Evolutionary conservation across 2,329 filamentous ascomycete species (phyloP).

Genomic region (Clonostachys solani): DNA sequence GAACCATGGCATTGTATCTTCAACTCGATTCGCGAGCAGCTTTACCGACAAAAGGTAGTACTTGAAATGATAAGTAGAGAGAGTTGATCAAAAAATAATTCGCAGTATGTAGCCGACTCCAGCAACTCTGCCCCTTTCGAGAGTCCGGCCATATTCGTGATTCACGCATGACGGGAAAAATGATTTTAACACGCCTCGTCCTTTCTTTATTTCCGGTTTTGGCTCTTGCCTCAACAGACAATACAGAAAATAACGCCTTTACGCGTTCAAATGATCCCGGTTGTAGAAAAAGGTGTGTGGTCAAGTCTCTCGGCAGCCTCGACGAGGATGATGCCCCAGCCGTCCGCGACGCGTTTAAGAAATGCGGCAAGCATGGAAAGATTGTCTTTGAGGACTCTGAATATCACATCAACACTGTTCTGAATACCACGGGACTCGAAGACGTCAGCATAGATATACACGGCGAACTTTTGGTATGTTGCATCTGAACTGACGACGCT

Average conservation of each 20-base stretch:
- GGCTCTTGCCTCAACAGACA: neutral
- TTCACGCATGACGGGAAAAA: too few species aligned
- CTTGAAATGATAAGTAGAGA: too few species aligned
- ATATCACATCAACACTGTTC: slow-evolving; percentile 15
- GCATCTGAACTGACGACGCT: neutral
- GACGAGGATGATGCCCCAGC: slow-evolving; percentile 12
- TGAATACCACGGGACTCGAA: slow-evolving; percentile 13
- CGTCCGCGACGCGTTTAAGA: slow-evolving; percentile 11
- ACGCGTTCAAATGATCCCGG: too few species aligned
- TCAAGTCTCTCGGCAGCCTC: neutral
- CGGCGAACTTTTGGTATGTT: slow-evolving; percentile 10
- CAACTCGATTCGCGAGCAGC: too few species aligned
- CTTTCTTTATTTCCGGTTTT: neutral
- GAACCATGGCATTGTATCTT: too few species aligned
- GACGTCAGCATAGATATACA: slow-evolving; percentile 34
- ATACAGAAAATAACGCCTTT: neutral
- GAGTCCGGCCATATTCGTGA: too few species aligned
- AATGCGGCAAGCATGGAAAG: slow-evolving; percentile 12
- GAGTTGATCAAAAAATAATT: too few species aligned
- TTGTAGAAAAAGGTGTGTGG: neutral
- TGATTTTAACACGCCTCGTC: neutral
- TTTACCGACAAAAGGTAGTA: too few species aligned
- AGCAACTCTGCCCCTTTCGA: too few species aligned
- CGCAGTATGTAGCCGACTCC: too few species aligned
- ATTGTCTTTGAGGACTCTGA: slow-evolving; percentile 13